Percentiles rank a stretch among this genome's conserved stretches.
Conservation (phyloP, 1,284 basidiomycete genomes). For the Mrakiaceae sp. region DNA sequence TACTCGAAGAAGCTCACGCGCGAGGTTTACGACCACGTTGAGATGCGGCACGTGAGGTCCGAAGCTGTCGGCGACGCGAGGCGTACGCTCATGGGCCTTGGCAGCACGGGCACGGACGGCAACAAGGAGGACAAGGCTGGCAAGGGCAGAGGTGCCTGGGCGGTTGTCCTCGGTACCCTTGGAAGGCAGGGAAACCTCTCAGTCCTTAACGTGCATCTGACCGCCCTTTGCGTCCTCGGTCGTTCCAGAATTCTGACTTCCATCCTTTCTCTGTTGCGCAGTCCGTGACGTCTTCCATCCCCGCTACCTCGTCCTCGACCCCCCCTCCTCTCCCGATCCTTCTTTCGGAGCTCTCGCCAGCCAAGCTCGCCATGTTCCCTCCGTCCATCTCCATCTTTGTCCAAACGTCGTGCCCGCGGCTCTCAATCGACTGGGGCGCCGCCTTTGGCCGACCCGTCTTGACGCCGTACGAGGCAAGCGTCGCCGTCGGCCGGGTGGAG, state of each 20-base stretch:
- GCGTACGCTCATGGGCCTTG: slow-evolving; percentile 42
- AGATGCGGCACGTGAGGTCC: slow-evolving; percentile 69
- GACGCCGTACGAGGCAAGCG: slow-evolving; percentile 87
- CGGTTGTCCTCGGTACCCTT: slow-evolving; percentile 87
- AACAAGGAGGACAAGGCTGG: slow-evolving; percentile 17
- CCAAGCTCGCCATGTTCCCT: slow-evolving; percentile 77
- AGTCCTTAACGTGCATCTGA: slow-evolving; percentile 58
- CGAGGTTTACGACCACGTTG: slow-evolving; percentile 79
- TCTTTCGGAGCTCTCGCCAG: slow-evolving; percentile 88
- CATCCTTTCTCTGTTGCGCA: slow-evolving; percentile 28
- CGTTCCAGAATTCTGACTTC: not conserved
- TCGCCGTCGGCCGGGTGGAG: slow-evolving; percentile 61
- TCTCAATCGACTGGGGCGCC: slow-evolving; percentile 98
- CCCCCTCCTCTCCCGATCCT: slow-evolving; percentile 65
- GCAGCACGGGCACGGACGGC: slow-evolving; percentile 8
- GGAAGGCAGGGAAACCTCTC: slow-evolving; percentile 87
- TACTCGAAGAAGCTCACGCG: slow-evolving; percentile 95
- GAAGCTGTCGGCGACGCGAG: slow-evolving; percentile 65
- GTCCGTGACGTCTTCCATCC: slow-evolving; percentile 62
- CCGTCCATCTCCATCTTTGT: slow-evolving; percentile 69
- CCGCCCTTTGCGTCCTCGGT: not conserved
- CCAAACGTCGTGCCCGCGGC: slow-evolving; percentile 87
- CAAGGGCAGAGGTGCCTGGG: slow-evolving; percentile 50
- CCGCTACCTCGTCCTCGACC: slow-evolving; percentile 48
- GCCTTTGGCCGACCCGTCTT: slow-evolving; percentile 83